These are phyloP conservation scores for Akebia trifoliata DNA, from an alignment of 164 flowering plant species.

Conservation along the genomic window DNA sequence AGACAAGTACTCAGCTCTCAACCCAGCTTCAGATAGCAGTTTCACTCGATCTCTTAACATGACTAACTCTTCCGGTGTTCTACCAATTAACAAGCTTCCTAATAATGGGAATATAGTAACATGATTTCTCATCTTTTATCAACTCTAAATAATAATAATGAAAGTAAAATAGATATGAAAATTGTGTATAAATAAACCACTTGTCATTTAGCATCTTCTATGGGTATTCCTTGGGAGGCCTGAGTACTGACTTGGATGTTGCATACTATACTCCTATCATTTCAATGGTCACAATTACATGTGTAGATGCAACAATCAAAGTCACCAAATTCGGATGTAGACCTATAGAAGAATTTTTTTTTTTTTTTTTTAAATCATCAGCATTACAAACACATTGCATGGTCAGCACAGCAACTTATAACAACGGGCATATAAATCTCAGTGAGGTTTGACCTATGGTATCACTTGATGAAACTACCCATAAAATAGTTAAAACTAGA, in stretches of 20 bases:
- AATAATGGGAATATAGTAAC: constrained; percentile 8
- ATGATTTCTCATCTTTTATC: background rate
- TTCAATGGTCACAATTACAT: too few species aligned
- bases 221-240: too few species aligned
- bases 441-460: background rate
- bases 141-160: background rate
- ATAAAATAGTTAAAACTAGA: too few species aligned
- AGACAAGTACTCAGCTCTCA: constrained; percentile 55
- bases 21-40: constrained; percentile 50
- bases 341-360: background rate
- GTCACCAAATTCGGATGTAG: background rate
- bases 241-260: too few species aligned
- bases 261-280: too few species aligned
- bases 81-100: constrained; percentile 78
- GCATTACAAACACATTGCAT: background rate
- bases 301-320: too few species aligned
- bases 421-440: background rate
- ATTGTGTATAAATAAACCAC: background rate
- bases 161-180: background rate
- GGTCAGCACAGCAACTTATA: background rate
- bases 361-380: background rate
- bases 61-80: constrained; percentile 42
- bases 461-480: too few species aligned
- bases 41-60: constrained; percentile 37
- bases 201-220: background rate